Evolutionary conservation across 2,329 filamentous ascomycete genomes (phyloP).

Genomic region (Cladophialophora carrionii): DNA sequence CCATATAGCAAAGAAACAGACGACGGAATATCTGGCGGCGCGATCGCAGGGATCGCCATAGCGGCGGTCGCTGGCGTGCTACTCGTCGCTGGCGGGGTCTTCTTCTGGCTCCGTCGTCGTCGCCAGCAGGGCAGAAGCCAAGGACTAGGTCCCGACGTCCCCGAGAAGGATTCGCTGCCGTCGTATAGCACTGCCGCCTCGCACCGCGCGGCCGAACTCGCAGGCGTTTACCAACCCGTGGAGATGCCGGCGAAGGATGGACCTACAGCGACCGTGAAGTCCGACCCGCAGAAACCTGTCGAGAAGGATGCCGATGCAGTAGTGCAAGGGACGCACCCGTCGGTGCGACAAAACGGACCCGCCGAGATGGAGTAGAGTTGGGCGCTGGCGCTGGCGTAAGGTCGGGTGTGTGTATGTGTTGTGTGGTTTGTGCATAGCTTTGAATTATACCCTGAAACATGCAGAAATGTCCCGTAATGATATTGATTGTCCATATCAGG

Average conservation of each 20-base stretch:
- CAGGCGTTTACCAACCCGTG: constrained; percentile 12
- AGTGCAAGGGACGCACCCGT: constrained; percentile 11
- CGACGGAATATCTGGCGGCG: constrained; percentile 16
- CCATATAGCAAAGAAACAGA: not conserved
- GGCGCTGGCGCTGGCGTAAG: not conserved
- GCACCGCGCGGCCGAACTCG: constrained; percentile 15
- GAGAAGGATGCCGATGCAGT: constrained; percentile 24
- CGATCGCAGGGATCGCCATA: constrained; percentile 31
- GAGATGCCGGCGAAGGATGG: constrained; percentile 16
- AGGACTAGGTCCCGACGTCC: not conserved
- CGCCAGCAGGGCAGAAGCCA: constrained; percentile 11
- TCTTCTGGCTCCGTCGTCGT: constrained; percentile 28
- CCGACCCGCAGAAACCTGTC: constrained; percentile 11
- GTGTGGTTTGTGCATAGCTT: not conserved
- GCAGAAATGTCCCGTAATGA: constrained; percentile 7
- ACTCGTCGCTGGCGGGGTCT: constrained; percentile 20
- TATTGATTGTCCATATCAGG: not conserved
- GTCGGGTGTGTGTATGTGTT: not conserved
- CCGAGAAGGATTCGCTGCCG: constrained; percentile 21
- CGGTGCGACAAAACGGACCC: constrained; percentile 9
- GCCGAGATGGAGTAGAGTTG: constrained; percentile 20
- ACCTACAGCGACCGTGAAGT: not conserved
- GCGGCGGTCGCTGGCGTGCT: constrained; percentile 30
- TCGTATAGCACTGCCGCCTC: constrained; percentile 16
- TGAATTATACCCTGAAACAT: not conserved